Evolutionary conservation across 805 yeast genomes (phyloP).

Genomic region (Candida sithepensis): DNA sequence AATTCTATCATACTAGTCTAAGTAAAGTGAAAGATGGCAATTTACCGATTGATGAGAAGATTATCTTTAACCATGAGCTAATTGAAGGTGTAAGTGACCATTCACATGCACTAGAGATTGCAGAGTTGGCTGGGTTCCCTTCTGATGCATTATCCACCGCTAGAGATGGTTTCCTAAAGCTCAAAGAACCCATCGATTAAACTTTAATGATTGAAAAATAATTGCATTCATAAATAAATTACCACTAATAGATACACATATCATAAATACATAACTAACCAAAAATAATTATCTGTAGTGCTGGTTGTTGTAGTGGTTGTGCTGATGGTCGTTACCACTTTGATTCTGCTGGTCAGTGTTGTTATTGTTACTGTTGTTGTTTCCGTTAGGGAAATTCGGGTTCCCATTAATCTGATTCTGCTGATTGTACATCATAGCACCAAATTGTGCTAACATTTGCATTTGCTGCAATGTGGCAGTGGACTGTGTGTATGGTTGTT

Average conservation of each 20-base stretch:
- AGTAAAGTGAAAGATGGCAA: conserved; percentile 13
- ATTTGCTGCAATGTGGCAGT: conserved; percentile 12
- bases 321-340: conserved; percentile 6
- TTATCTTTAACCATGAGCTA: conserved; percentile 53
- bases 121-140: conserved; percentile 79
- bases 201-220: too few species aligned
- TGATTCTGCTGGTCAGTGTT: not conserved
- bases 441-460: conserved; percentile 2
- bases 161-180: conserved; percentile 24
- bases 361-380: not conserved
- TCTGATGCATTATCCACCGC: conserved; percentile 53
- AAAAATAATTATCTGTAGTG: not conserved
- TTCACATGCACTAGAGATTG: conserved; percentile 76
- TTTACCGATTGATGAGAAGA: conserved; percentile 27
- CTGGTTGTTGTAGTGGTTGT: conserved; percentile 18
- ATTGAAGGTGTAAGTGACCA: conserved; percentile 65
- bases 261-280: not conserved
- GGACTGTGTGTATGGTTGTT: conserved; percentile 26
- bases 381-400: not conserved
- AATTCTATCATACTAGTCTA: conserved; percentile 26
- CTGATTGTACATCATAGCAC: conserved; percentile 2
- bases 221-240: not conserved
- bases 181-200: conserved; percentile 3
- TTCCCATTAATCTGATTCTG: conserved; percentile 1
- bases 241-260: not conserved